Conservation (phyloP, 805 yeast genomes). For the Schwanniomyces yamadae region DNA sequence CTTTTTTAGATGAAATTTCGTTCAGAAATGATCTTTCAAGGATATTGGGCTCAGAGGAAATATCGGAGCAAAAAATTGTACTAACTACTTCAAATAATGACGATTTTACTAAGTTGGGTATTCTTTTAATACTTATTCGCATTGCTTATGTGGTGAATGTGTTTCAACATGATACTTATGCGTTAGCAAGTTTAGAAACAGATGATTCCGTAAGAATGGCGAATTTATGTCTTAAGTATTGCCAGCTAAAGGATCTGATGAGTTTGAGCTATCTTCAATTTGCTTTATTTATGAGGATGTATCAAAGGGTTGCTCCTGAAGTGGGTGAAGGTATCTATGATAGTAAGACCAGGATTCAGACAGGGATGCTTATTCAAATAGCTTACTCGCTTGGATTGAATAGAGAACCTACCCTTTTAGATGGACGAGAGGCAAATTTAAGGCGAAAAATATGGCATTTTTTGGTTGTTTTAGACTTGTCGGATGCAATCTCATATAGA, state of each 20-base stretch:
- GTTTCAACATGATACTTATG: not conserved
- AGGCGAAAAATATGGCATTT: constrained; percentile 24
- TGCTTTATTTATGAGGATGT: constrained; percentile 47
- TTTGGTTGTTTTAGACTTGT: constrained; percentile 11
- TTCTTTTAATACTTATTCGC: not conserved
- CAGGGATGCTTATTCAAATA: constrained; percentile 57
- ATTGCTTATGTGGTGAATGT: not conserved
- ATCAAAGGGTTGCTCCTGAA: constrained; percentile 43
- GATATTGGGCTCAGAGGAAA: not conserved
- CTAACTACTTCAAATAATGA: not conserved
- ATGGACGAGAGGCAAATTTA: constrained; percentile 16
- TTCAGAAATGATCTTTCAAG: not conserved
- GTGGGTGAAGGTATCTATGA: constrained; percentile 54
- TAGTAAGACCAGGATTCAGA: constrained; percentile 51
- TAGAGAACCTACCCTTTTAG: constrained; percentile 52
- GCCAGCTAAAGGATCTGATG: not conserved
- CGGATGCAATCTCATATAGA: constrained; percentile 27
- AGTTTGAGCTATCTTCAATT: constrained; percentile 41
- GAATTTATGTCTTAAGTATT: not conserved
- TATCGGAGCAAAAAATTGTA: not conserved
- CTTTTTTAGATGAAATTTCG: constrained; percentile 2
- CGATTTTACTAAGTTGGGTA: constrained; percentile 4
- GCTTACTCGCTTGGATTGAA: constrained; percentile 61
- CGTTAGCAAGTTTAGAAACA: not conserved
- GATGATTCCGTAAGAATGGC: not conserved